Base-by-base conservation (phyloP, 164 flowering plant species). In the Magnolia sinica region DNA sequence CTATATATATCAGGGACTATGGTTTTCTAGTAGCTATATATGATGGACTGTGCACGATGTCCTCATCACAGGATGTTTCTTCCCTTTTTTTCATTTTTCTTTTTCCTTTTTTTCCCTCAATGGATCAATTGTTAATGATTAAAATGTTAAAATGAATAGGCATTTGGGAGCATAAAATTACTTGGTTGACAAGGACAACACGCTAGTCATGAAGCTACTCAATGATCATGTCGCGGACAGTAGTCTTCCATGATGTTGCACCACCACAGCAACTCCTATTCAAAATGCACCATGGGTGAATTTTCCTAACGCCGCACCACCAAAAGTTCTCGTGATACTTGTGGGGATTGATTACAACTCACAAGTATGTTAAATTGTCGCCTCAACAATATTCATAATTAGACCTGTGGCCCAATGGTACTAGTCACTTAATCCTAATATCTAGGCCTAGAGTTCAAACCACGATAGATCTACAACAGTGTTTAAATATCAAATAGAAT, bases 211-310 rank as follows among this genome's bases (percentile, higher is more conserved):
- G 98, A 79, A 96, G 97, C 82, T 96, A 97, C 84, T 27, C 29
- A 79, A 96, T 91, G 55, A 96, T 96, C 98, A 96, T 83, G 79
- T 96, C 95, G 84, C 99, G 92, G 68, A 96, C 99, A 58, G 29
- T 89, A 65, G 94, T 91, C 86, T 94, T 96, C 68, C 99, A 98
- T 72, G 99, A 91, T 76, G 99, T 27, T 27, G 29, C 2, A 73
- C 99, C 99, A 72, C 99, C 99, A 78, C 99, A 78, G 93, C 91
- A 83, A 96, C 99, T 58, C 99, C 99, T 94, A 88, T 73, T 50
- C 66, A 77, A 7, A 61, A 18, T 29, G 51, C 13, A 55, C 61
- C 61, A 55, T 3, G 61, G 13, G 16, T 55, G 4, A 55, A 55
- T 11, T 55, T 8, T 11, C 13, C 61, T 11, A 4, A 55, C 61